Base-by-base conservation (phyloP, 768 basidiomycete genomes). In the Russula olivacea region DNA sequence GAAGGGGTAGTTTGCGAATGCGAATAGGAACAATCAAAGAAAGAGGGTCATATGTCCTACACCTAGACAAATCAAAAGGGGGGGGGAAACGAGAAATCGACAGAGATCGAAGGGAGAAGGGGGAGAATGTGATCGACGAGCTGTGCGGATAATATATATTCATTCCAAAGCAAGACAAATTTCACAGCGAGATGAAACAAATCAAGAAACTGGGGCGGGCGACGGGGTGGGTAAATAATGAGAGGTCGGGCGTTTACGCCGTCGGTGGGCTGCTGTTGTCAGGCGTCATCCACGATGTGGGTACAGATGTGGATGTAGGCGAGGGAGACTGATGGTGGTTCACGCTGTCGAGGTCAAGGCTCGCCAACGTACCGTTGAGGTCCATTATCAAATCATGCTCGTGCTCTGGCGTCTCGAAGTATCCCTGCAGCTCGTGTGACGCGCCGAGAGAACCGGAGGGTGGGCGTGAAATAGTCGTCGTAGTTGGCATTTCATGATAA, bases 311-410 rank as follows among this genome's bases (percentile, higher is more conserved):
- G 8, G 58, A 41, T 15, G 55, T 8, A n/a, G 48, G 40, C 48
- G 55, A 51, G 25, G 61, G 43, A 19, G 62, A 55, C n/a, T 41
- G 58, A 19, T 56, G 54, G 10, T 64, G 49, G 30, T 69, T 65
- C 32, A 51, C 49, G 62, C 74, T 67, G 69, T 85, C 86, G 61
- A 91, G 74, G 66, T 89, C 81, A 17, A 91, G 80, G 71, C 85
- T 89, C 38, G 89, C 87, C 43, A 92, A 78, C 32, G 86, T 89
- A 23, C 87, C 86, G 68, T 88, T 91, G 57, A 92, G 73, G 72
- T 90, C 88, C 43, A 83, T 82, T 67, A 91, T 80, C 34, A 72
- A 55, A 62, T 86, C 85, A 19, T 79, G 76, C 54, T 82, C 82
- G 48, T 15, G 62, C 30, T 51, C 63, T 8, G 58, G 60, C 19